Base-by-base conservation (phyloP, 495 filamentous ascomycete species). In the Daldinia concentrica region DNA sequence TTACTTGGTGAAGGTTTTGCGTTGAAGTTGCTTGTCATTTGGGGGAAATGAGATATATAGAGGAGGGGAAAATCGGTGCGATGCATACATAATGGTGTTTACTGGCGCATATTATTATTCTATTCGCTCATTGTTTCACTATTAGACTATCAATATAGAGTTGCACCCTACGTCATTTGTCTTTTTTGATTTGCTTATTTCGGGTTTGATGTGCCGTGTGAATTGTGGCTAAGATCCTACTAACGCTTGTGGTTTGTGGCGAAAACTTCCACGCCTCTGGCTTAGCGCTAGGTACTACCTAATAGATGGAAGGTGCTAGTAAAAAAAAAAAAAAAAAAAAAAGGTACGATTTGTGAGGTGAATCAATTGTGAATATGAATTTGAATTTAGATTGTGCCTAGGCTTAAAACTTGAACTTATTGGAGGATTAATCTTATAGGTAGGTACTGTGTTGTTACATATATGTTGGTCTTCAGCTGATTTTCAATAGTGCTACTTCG, bases 1-100 rank as follows among this genome's bases (percentile, higher is more conserved):
- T 19, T 61, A 30, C 36, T 51, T 36, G 60, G 60, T 60, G 36
- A 60, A 45, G 36, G 24, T 15, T 60, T 27, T 9, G 24, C 36
- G 8, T 45, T 26, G 56, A 39, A 36, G 54, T 57, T 57, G 54
- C 29, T 24, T 57, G 17, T 32, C 17, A 22, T 11, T 34, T 37
- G 15, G 7, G 15, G 54, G 30, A 8, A 8, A 24, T 14, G 24
- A 15, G 24, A 30, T 2, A 30, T 12, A 52, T 34, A 57, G 54
- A 57, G 54, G 54, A 22, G 17, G n/a, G 30, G 6, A 19, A 37
- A 36, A 57, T 1, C 29, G 17, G 27, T 36, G 17, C 9, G 27
- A 32, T 57, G 43, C 43, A 57, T 57, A 57, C 3, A 30, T 17
- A 32, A 19, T 57, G 26, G 50, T 29, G 43, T 22, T 48, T 12